These are phyloP conservation scores for Paramecium sexaurelia DNA, from an alignment of 73 alveolate species.

Conservation along the genomic window DNA sequence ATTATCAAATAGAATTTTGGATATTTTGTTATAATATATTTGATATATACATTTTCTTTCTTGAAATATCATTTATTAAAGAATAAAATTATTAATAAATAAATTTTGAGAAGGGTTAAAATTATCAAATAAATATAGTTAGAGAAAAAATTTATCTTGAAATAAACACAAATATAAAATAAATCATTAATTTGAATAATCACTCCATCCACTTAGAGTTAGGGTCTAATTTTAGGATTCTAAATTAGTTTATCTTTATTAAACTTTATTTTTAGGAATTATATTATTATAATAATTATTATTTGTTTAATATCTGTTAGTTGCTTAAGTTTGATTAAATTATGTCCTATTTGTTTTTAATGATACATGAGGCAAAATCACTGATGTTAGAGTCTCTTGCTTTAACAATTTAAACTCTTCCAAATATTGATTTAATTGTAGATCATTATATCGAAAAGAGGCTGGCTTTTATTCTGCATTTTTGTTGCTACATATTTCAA, in stretches of 20 bases:
- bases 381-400: not conserved
- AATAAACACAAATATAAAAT: no score
- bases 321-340: not conserved
- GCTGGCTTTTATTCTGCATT: not conserved
- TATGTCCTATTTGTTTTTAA: not conserved
- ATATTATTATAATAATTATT: not conserved
- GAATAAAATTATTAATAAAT: not conserved
- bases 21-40: not conserved
- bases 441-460: constrained; percentile 17
- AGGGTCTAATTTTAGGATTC: not conserved
- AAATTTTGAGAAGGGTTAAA: no score
- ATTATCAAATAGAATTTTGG: not conserved
- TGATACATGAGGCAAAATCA: not conserved
- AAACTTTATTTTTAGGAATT: not conserved
- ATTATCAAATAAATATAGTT: no score
- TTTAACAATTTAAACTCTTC: not conserved
- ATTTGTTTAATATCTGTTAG: not conserved
- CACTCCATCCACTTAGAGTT: constrained; percentile 38
- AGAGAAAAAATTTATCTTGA: no score
- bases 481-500: not conserved
- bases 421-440: not conserved
- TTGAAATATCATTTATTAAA: not conserved
- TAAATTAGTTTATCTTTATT: not conserved
- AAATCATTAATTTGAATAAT: constrained; percentile 17
- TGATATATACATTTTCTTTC: not conserved